phyloP scores from a whole-genome alignment of 1,284 basidiomycete genomes.

The Cutaneotrichosporon sp. region DNA sequence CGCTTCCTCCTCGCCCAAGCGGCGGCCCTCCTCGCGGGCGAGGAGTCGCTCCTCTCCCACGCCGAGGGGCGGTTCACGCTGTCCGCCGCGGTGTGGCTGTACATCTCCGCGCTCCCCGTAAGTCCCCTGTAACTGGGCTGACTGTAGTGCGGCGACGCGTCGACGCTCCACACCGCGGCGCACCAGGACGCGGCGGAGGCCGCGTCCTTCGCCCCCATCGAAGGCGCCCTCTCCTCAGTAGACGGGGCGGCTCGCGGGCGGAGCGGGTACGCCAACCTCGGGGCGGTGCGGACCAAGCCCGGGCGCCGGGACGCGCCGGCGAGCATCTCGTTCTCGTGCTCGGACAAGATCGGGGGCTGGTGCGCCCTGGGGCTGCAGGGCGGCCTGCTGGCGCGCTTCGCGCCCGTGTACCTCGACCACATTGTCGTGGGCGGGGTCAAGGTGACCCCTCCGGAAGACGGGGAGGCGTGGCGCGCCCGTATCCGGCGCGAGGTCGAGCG shows the following conservation, averaged over 20 bases:
- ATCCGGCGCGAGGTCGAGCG: conserved; percentile 63
- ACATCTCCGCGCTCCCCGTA: conserved; percentile 92
- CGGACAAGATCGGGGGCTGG: conserved; percentile 87
- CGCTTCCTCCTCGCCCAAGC: conserved; percentile 80
- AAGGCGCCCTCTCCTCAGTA: not conserved
- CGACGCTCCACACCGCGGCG: conserved; percentile 71
- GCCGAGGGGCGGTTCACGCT: conserved; percentile 2
- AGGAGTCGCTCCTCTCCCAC: conserved; percentile 57
- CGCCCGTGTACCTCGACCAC: conserved; percentile 65
- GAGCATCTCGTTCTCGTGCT: conserved; percentile 81
- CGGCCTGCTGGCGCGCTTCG: conserved; percentile 63
- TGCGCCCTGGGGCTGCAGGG: conserved; percentile 81
- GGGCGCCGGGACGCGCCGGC: conserved; percentile 78
- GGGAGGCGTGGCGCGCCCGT: conserved; percentile 58
- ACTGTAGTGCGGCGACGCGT: conserved; percentile 82
- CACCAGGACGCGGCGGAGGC: conserved; percentile 63
- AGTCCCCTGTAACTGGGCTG: conserved; percentile 35
- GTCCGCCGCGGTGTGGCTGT: conserved; percentile 74
- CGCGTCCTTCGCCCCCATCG: not conserved
- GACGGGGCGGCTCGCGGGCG: conserved; percentile 66
- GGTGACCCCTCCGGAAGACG: conserved; percentile 42
- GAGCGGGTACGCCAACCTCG: conserved; percentile 69
- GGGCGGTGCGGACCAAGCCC: conserved; percentile 84
- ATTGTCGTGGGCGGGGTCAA: conserved; percentile 73
- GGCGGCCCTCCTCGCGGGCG: conserved; percentile 35